Evolutionary conservation across 805 yeast species (phyloP).

Genomic region (Candida jianshihensis): DNA sequence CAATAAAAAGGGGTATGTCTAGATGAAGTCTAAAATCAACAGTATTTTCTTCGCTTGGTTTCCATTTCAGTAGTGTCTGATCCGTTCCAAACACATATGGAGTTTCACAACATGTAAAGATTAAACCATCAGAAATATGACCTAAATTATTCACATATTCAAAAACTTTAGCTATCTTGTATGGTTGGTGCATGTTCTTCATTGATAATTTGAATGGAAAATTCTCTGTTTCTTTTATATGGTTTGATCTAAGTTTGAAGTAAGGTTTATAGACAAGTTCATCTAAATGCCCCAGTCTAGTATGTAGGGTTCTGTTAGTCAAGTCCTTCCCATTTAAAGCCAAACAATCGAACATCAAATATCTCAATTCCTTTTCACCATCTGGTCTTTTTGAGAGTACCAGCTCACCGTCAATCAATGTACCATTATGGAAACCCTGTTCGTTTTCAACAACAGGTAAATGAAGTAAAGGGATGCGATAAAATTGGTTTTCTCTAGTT

Average conservation of each 20-base stretch:
- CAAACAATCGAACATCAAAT: slow-evolving; percentile 85
- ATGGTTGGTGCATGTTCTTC: slow-evolving; percentile 83
- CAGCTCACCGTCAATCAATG: slow-evolving; percentile 90
- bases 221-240: slow-evolving; percentile 65
- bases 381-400: slow-evolving; percentile 62
- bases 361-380: slow-evolving; percentile 61
- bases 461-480: slow-evolving; percentile 73
- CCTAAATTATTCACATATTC: slow-evolving; percentile 63
- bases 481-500: slow-evolving; percentile 84
- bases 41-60: slow-evolving; percentile 92
- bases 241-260: slow-evolving; percentile 53
- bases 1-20: slow-evolving; percentile 51
- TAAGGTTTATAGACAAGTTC: slow-evolving; percentile 80
- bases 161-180: slow-evolving; percentile 70
- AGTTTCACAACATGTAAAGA: slow-evolving; percentile 84
- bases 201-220: slow-evolving; percentile 84
- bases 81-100: slow-evolving; percentile 91
- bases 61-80: slow-evolving; percentile 84
- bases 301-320: slow-evolving; percentile 64
- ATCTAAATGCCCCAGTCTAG: slow-evolving; percentile 81
- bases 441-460: slow-evolving; percentile 58
- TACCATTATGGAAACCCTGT: slow-evolving; percentile 70
- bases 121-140: slow-evolving; percentile 90
- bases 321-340: slow-evolving; percentile 73
- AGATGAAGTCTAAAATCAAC: slow-evolving; percentile 76